A percentile compares a stretch with the other conserved stretches of the same genome.
phyloP scores from a whole-genome alignment of 352 stramenopile species.

The Sclerospora graminicola region DNA sequence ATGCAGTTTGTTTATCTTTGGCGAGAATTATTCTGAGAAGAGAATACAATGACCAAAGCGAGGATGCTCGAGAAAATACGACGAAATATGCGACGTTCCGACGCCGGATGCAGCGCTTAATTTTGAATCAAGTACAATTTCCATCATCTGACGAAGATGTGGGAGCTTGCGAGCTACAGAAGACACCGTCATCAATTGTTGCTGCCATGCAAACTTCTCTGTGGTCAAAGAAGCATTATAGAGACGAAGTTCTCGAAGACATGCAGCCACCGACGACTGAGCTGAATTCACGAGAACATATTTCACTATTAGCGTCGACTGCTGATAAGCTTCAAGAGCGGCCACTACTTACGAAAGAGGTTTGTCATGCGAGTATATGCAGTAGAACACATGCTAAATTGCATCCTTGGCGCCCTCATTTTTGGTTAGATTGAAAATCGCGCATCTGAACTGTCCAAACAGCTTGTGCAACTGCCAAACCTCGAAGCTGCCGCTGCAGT shows the following conservation, averaged over 20 bases:
- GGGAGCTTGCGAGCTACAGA: neutral
- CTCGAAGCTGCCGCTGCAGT: conserved; percentile 20
- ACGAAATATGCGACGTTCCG: conserved; percentile 14
- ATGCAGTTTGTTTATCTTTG: conserved; percentile 21
- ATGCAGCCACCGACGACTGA: neutral
- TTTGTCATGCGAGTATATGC: conserved; percentile 2
- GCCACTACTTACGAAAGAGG: conserved; percentile 21
- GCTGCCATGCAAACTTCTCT: neutral
- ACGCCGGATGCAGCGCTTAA: conserved; percentile 20
- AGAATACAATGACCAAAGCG: conserved; percentile 1
- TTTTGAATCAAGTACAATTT: conserved; percentile 18
- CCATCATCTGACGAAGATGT: conserved; percentile 1
- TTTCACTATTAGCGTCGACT: neutral
- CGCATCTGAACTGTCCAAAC: conserved; percentile 28
- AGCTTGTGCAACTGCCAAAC: conserved; percentile 29
- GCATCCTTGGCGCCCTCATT: neutral
- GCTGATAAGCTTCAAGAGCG: conserved; percentile 5
- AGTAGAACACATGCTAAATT: neutral
- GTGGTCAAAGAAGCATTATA: conserved; percentile 8
- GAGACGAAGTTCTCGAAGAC: conserved; percentile 1
- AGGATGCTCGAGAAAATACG: neutral
- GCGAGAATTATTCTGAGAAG: conserved; percentile 14
- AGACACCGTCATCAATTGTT: neutral
- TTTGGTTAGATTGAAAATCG: conserved; percentile 33
- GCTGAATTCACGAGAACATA: conserved; percentile 3